A percentile compares a stretch with the other conserved stretches of the same genome.
These are phyloP conservation scores for Venturia effusa DNA, from an alignment of 2,329 filamentous ascomycete genomes.

Conservation along the genomic window DNA sequence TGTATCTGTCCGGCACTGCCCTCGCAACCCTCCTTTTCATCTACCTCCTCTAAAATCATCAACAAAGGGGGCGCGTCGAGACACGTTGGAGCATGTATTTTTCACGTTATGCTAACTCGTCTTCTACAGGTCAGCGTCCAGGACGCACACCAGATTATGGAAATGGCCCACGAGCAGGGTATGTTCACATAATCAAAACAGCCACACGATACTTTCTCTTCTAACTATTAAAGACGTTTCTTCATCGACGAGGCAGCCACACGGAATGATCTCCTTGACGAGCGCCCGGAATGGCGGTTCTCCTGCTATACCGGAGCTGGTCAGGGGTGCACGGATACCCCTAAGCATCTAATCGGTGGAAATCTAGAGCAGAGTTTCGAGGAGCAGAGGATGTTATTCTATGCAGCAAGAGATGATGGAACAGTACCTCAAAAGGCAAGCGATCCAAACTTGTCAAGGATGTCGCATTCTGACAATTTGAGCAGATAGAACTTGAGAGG, in stretches of 20 bases:
- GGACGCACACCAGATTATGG: neutral
- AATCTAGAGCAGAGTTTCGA: constrained; percentile 78
- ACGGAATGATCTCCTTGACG: constrained; percentile 51
- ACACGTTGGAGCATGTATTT: neutral
- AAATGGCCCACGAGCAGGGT: neutral
- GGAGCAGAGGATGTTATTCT: constrained; percentile 67
- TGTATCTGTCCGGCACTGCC: neutral
- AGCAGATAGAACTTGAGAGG: constrained; percentile 45
- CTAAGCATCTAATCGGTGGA: constrained; percentile 75
- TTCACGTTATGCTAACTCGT: neutral
- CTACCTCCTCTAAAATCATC: neutral
- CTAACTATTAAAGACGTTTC: constrained; percentile 14
- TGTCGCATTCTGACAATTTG: constrained; percentile 11
- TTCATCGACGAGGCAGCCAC: constrained; percentile 22
- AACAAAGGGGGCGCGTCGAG: neutral
- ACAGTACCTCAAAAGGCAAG: constrained; percentile 43
- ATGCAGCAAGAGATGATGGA: constrained; percentile 51
- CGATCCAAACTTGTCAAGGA: constrained; percentile 19
- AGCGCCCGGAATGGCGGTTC: constrained; percentile 73
- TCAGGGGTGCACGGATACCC: constrained; percentile 58
- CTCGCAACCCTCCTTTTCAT: neutral
- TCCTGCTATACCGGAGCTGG: constrained; percentile 57
- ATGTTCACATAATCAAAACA: neutral
- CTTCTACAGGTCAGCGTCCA: neutral
- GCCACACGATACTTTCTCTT: neutral